A percentile compares a stretch with the other conserved stretches of the same genome.
These are phyloP conservation scores for Proliferodiscus dingleyae DNA, from an alignment of 2,329 filamentous ascomycete species.

Conservation along the genomic window DNA sequence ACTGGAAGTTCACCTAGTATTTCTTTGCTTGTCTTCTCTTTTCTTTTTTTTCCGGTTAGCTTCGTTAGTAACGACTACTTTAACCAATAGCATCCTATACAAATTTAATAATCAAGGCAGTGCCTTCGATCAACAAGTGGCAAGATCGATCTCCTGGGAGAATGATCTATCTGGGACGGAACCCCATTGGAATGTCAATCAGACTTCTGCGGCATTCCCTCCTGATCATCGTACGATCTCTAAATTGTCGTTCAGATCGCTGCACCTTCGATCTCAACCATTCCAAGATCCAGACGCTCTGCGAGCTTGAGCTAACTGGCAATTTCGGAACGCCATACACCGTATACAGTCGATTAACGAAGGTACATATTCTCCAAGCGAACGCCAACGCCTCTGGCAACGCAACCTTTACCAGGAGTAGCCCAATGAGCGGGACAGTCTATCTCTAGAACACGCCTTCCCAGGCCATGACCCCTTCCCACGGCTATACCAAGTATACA, in stretches of 20 bases:
- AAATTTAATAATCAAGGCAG: conserved; percentile 24
- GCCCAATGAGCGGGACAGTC: conserved; percentile 12
- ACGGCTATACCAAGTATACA: conserved; percentile 13
- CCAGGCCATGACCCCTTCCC: conserved; percentile 15
- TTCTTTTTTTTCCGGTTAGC: not conserved
- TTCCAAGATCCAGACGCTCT: conserved; percentile 14
- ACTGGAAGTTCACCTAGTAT: not conserved
- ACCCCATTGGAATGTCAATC: conserved; percentile 16
- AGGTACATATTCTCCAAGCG: conserved; percentile 17
- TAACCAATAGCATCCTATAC: conserved; percentile 15
- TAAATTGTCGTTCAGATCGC: conserved; percentile 20
- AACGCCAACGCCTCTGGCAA: conserved; percentile 17
- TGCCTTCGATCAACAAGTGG: conserved; percentile 23
- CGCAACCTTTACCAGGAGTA: conserved; percentile 15
- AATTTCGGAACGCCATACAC: conserved; percentile 22
- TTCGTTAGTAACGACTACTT: conserved; percentile 13
- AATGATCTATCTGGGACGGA: conserved; percentile 23
- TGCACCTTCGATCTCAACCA: conserved; percentile 19
- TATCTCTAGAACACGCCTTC: conserved; percentile 10
- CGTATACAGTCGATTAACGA: conserved; percentile 14
- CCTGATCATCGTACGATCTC: conserved; percentile 20
- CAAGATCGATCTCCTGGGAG: conserved; percentile 23
- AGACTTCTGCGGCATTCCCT: conserved; percentile 22
- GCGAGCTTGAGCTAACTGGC: conserved; percentile 6
- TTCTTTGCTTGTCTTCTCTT: conserved; percentile 2